phyloP scores from a whole-genome alignment of 805 yeast species.

The Candida nemodendra region DNA sequence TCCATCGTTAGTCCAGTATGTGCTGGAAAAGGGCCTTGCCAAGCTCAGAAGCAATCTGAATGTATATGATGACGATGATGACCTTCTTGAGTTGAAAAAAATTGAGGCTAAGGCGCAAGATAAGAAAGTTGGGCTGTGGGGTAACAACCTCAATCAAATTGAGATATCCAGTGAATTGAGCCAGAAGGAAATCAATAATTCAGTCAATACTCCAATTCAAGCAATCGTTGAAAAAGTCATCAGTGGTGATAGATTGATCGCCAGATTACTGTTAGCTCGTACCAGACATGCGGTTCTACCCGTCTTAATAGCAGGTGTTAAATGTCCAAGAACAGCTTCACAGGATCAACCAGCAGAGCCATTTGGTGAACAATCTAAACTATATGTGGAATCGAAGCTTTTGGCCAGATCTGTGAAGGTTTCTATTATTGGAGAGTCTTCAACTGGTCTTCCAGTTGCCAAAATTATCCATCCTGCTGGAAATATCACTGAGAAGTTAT shows the following conservation, averaged over 20 bases:
- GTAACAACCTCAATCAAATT: conserved; percentile 23
- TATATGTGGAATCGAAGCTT: conserved; percentile 60
- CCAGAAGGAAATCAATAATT: conserved; percentile 34
- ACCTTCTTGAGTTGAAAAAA: conserved; percentile 36
- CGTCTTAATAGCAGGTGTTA: conserved; percentile 69
- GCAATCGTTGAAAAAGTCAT: conserved; percentile 74
- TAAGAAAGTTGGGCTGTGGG: conserved; percentile 61
- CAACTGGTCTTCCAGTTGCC: conserved; percentile 60
- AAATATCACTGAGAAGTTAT: conserved; percentile 63
- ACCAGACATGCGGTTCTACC: conserved; percentile 57
- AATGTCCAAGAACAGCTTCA: conserved; percentile 66
- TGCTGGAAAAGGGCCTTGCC: conserved; percentile 58
- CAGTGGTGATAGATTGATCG: conserved; percentile 74
- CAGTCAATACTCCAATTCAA: conserved; percentile 42
- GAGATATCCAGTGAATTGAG: conserved; percentile 29
- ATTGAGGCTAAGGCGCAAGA: conserved; percentile 50
- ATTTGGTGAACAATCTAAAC: conserved; percentile 63
- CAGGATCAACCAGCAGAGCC: conserved; percentile 47
- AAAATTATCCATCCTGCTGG: conserved; percentile 73
- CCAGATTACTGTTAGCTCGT: conserved; percentile 49
- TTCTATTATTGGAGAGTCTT: conserved; percentile 56
- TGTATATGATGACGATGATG: conserved; percentile 41
- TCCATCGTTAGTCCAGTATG: conserved; percentile 54
- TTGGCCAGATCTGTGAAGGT: conserved; percentile 60
- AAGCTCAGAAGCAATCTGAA: conserved; percentile 55